These are phyloP conservation scores for Avena eriantha DNA, from an alignment of 176 grass and related monocot species.

Conservation along the genomic window DNA sequence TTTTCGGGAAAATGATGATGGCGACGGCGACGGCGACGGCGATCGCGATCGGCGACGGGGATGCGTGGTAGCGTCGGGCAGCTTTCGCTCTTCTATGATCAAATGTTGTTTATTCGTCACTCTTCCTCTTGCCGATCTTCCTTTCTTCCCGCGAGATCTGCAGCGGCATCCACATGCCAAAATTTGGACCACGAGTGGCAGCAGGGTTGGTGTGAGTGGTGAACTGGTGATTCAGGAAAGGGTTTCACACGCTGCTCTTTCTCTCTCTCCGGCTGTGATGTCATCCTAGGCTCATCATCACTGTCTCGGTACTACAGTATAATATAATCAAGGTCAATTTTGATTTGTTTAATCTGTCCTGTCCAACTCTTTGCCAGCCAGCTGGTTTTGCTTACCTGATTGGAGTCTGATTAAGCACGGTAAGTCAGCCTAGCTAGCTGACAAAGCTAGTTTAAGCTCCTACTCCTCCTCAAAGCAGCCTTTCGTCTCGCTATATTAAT, in stretches of 20 bases:
- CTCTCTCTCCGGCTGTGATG: not conserved
- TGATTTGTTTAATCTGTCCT: constrained; percentile 22
- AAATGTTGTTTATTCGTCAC: not conserved
- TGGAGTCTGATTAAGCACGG: not conserved
- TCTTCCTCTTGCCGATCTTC: not conserved
- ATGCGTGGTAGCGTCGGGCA: not conserved
- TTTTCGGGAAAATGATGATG: constrained; percentile 15
- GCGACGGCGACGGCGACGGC: constrained; percentile 16
- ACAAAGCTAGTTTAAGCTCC: not conserved
- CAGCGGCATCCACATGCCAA: constrained; percentile 41
- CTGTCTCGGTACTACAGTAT: not conserved
- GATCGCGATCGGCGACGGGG: too few relatives aligned
- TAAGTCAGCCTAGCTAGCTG: constrained; percentile 17
- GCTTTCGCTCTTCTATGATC: constrained; percentile 12
- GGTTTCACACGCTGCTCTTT: not conserved
- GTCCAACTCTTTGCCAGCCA: not conserved
- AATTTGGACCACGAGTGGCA: constrained; percentile 34
- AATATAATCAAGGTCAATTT: constrained; percentile 29
- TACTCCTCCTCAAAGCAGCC: too few relatives aligned
- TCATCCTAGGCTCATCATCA: constrained; percentile 34
- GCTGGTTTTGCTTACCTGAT: not conserved
- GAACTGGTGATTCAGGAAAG: not conserved
- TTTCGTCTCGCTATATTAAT: too few relatives aligned
- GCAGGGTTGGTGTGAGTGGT: constrained; percentile 26
- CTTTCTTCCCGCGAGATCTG: constrained; percentile 43